Conservation (phyloP, 805 yeast species). For the Metschnikowia vanudenii region DNA sequence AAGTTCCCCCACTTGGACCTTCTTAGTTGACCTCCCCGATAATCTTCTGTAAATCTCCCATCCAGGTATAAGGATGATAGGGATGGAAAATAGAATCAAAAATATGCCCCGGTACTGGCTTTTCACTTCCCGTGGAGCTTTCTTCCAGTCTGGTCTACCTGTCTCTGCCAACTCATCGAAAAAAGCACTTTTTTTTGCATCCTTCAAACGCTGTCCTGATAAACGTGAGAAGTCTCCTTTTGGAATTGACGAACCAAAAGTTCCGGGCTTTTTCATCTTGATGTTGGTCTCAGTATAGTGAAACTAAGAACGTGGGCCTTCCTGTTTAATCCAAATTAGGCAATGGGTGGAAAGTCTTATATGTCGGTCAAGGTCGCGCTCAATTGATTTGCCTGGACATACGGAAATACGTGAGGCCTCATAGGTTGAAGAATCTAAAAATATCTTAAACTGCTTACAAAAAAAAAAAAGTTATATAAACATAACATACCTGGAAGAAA, state of each 20-base stretch:
- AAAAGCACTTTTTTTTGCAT: conserved; percentile 29
- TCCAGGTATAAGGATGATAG: conserved; percentile 33
- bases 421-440: no score
- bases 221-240: conserved; percentile 8
- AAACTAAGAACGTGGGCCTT: background rate
- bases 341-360: background rate
- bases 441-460: no score
- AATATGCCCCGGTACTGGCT: conserved; percentile 38
- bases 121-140: conserved; percentile 39
- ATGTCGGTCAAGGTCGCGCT: background rate
- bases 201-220: conserved; percentile 7
- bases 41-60: conserved; percentile 36
- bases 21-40: conserved; percentile 41
- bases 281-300: background rate
- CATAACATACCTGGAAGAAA: no score
- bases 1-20: conserved; percentile 41
- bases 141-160: conserved; percentile 44
- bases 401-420: no score
- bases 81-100: conserved; percentile 38
- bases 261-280: conserved; percentile 14
- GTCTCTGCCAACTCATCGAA: conserved; percentile 37
- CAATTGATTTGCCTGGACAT: background rate
- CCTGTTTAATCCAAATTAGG: background rate
- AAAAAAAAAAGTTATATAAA: no score
- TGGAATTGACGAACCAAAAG: conserved; percentile 9